phyloP scores from a whole-genome alignment of 2,329 filamentous ascomycete genomes.

The Beauveria sp. region DNA sequence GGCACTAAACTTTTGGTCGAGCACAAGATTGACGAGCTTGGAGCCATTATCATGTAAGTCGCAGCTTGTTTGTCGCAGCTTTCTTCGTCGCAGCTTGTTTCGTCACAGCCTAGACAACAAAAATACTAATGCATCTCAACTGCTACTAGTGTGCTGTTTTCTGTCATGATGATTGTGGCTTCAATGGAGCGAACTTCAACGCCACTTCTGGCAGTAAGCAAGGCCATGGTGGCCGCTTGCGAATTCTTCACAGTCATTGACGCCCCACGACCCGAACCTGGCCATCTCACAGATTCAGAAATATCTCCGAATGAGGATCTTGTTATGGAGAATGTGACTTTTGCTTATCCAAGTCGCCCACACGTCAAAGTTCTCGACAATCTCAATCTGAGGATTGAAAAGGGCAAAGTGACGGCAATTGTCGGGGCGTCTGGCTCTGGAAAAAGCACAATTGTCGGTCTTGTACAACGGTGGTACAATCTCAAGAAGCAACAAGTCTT shows the following conservation, averaged over 20 bases:
- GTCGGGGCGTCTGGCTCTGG: slow-evolving; percentile 67
- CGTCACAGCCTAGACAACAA: too few species aligned
- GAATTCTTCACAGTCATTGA: slow-evolving; percentile 51
- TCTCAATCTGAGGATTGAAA: slow-evolving; percentile 49
- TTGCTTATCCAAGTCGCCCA: slow-evolving; percentile 62
- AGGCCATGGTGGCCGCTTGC: slow-evolving; percentile 49
- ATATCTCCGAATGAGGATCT: slow-evolving; percentile 32
- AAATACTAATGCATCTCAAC: background rate
- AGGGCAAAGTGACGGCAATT: slow-evolving; percentile 65
- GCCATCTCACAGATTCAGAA: slow-evolving; percentile 28
- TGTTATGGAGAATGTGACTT: slow-evolving; percentile 53
- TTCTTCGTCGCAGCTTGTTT: too few species aligned
- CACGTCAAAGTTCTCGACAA: slow-evolving; percentile 56
- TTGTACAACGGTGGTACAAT: slow-evolving; percentile 67
- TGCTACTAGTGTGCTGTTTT: slow-evolving; percentile 39
- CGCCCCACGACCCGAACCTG: slow-evolving; percentile 31
- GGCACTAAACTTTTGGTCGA: slow-evolving; percentile 44
- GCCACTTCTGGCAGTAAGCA: slow-evolving; percentile 48
- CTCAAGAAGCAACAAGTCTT: slow-evolving; percentile 46
- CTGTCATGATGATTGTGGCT: slow-evolving; percentile 50
- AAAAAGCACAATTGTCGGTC: slow-evolving; percentile 65
- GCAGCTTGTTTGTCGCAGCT: background rate
- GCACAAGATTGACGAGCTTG: slow-evolving; percentile 39
- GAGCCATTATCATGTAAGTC: slow-evolving; percentile 47
- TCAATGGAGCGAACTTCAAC: slow-evolving; percentile 50